Base-by-base conservation (phyloP, 805 yeast species). In the Spathaspora hagerdaliae region DNA sequence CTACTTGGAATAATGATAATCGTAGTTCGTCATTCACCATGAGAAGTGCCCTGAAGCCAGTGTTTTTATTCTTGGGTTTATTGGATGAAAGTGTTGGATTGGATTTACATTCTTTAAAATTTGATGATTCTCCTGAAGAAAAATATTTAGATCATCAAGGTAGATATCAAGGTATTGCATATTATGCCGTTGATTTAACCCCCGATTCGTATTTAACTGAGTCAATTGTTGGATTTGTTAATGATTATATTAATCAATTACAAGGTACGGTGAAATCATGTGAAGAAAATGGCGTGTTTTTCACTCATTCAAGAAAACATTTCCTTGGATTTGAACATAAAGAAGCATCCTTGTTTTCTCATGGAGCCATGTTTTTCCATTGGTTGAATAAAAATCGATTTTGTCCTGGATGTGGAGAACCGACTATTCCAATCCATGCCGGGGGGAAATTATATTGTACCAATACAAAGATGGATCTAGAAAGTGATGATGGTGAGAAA, bases 321-420 rank as follows among this genome's bases (percentile, higher is more conserved):
- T 56, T 59, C 38, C 57, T 73, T 45, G 61, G 63, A 9, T 68
- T 71, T 46, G 55, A 59, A 36, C 50, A 55, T 33, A 49, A 46
- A 14, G 85, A 84, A 42, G 85, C 89, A 0, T 79, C 88, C 2
- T 59, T 89, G 19, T 83, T 79, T 51, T 83, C 96, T 2, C 94
- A 91, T 58, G 92, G 87, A 0, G 80, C 84, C 47, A 88, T 86
- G 82, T 86, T 82, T 58, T 58, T 90, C 44, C 96, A 91, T 63
- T 92, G 97, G 97, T 70, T 87, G 39, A 63, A 67, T 44, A 79
- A 88, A 43, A 86, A 85, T 57, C 71, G 74, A 46, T 85, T 75
- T 64, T 92, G 98, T 60, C 91, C 92, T 6, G 92, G 94, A 0
- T 92, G 98, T 69, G 97, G 96, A 0, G 58, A 75, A 0, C 64